These are phyloP conservation scores for Flueggea neowawraea DNA, from an alignment of 441 rosid genomes.

Conservation along the genomic window DNA sequence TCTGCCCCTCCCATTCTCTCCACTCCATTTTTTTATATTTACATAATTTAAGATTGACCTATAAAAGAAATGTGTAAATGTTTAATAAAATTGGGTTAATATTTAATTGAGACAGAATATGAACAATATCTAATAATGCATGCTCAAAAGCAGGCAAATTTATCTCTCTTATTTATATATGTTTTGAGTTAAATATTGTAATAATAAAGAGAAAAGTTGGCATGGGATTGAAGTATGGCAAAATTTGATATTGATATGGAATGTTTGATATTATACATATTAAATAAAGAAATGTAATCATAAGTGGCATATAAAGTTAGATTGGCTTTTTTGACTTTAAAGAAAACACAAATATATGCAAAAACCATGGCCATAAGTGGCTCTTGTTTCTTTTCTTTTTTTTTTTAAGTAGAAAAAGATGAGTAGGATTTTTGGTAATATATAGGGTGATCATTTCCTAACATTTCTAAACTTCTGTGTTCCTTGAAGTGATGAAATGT, in stretches of 20 bases:
- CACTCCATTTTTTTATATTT: constrained; percentile 28
- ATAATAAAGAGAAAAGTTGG: constrained; percentile 10
- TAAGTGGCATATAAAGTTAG: constrained; percentile 11
- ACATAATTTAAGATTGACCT: constrained; percentile 14
- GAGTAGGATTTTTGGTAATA: constrained; percentile 6
- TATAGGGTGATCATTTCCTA: constrained; percentile 26
- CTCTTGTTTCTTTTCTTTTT: not conserved
- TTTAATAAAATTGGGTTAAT: not conserved
- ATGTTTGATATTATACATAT: constrained; percentile 20
- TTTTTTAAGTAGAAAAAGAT: constrained; percentile 12
- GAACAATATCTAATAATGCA: constrained; percentile 28
- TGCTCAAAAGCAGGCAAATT: constrained; percentile 41
- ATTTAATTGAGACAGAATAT: constrained; percentile 2
- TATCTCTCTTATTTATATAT: constrained; percentile 7
- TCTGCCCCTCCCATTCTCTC: constrained; percentile 69
- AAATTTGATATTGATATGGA: constrained; percentile 29
- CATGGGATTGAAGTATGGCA: constrained; percentile 25
- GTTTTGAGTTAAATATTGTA: not conserved
- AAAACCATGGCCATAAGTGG: constrained; percentile 6
- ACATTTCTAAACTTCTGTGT: constrained; percentile 57
- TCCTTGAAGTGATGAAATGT: constrained; percentile 60
- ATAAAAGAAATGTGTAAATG: constrained; percentile 6
- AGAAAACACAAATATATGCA: constrained; percentile 8
- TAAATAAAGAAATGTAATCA: constrained; percentile 4
- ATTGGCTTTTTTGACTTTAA: constrained; percentile 24